Evolutionary conservation across 1,139 yeast species (phyloP).

Genomic region (Kodamaea anthophila): DNA sequence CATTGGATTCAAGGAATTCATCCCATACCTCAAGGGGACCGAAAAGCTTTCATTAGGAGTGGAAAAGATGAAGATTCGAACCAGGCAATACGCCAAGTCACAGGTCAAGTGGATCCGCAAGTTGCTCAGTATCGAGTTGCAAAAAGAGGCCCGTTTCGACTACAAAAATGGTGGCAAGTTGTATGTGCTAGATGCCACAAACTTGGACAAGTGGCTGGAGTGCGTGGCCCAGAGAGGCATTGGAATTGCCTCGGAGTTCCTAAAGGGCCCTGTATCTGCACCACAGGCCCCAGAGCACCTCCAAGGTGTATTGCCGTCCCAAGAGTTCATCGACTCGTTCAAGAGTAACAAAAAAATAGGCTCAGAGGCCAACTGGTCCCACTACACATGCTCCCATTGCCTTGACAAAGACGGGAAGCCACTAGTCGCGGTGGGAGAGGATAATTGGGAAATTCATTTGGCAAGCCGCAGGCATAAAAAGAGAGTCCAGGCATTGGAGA

Average conservation of each 20-base stretch:
- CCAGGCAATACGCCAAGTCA: conserved; percentile 80
- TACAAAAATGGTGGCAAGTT: conserved; percentile 57
- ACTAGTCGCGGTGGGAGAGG: conserved; percentile 67
- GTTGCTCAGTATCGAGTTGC: conserved; percentile 57
- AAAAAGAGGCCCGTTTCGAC: conserved; percentile 42
- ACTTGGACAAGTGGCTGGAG: conserved; percentile 52
- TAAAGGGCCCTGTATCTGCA: conserved; percentile 23
- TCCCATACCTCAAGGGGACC: conserved; percentile 56
- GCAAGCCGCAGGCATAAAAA: conserved; percentile 57
- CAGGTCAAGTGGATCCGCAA: conserved; percentile 93
- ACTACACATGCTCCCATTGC: conserved; percentile 63
- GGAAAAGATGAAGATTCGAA: conserved; percentile 73
- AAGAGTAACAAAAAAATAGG: conserved; percentile 34
- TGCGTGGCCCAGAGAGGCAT: conserved; percentile 54
- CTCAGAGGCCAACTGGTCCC: conserved; percentile 56
- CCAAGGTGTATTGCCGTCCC: conserved; percentile 24
- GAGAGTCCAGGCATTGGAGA: conserved; percentile 14
- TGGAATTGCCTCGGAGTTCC: conserved; percentile 37
- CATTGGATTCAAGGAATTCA: conserved; percentile 89
- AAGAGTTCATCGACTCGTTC: conserved; percentile 13
- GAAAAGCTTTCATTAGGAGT: conserved; percentile 40
- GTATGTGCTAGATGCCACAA: conserved; percentile 71
- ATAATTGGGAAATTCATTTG: conserved; percentile 63
- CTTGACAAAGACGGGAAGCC: conserved; percentile 48
- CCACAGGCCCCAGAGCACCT: conserved; percentile 42